Base-by-base conservation (phyloP, 2,329 filamentous ascomycete species). In the Pseudogymnoascus verrucosus region DNA sequence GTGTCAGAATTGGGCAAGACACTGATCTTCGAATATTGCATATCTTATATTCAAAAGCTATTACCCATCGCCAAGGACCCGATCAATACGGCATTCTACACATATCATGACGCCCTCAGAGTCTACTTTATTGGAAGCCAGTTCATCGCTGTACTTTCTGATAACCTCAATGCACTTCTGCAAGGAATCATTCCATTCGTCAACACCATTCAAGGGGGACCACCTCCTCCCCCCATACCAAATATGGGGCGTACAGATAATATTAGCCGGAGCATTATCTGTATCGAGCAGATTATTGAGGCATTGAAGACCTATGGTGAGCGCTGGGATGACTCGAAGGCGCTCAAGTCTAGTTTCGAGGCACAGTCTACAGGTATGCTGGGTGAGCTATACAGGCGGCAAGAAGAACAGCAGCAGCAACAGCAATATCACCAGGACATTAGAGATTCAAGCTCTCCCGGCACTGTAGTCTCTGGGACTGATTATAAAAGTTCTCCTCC, bases 31-130 rank as follows among this genome's bases (percentile, higher is more conserved):
- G 91, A 96, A 73, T 88, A 95, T 71, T 88, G 88, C 67, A 86
- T 93, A 68, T 84, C 88, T n/a, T 97, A 95, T 71, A 84, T 95
- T 60, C 83, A 89, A 65, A 84, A 86, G 65, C 85, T 96, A 67
- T 83, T 89, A 69, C 83, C 85, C 4, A 82, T 91, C 54, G 82
- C 89, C 23, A 82, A 82, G 64, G 81, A 84, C 68, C 74, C 82
- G 3, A 76, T 79, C 34, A 82, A 86, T 65, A 80, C 83, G 14
- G 84, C 88, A 4, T 89, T 93, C 61, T 85, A 95, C 70, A 93
- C 90, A 0, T 96, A 93, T 69, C 88, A 96, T 71, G 93, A 97
- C 72, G 90, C 92, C 1, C 82, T 96, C 71, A 86, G 93, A 62
- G 87, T 91, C 1, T 95, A 90, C 71, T 96, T 88, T 69, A 85